Evolutionary conservation across 2,329 filamentous ascomycete species (phyloP).

Genomic region (Xylariaceae sp.): DNA sequence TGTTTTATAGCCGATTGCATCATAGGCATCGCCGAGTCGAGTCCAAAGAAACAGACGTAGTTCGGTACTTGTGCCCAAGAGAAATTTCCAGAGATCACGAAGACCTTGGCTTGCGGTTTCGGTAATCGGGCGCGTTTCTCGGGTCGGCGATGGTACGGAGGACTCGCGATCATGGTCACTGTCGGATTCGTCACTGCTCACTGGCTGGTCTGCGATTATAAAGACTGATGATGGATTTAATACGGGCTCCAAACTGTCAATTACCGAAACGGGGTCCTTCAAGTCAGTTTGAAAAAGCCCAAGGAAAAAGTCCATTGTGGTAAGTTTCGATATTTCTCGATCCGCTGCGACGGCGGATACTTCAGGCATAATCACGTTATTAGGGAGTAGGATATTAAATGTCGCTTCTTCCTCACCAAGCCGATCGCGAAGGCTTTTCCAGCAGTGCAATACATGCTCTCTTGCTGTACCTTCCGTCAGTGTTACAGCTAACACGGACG

Average conservation of each 20-base stretch:
- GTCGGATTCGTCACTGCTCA: conserved; percentile 12
- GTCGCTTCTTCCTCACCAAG: conserved; percentile 37
- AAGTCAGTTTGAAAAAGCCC: conserved; percentile 80
- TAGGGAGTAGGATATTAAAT: conserved; percentile 58
- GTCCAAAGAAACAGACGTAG: conserved; percentile 85
- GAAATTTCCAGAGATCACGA: conserved; percentile 77
- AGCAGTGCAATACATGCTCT: conserved; percentile 53
- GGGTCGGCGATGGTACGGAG: conserved; percentile 14
- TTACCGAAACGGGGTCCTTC: conserved; percentile 74
- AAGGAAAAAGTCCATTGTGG: conserved; percentile 93
- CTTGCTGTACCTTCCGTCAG: conserved; percentile 47
- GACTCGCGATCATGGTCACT: conserved; percentile 18
- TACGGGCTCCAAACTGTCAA: conserved; percentile 88
- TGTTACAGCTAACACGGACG: conserved; percentile 48
- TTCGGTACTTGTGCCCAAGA: conserved; percentile 74
- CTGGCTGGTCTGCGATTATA: conserved; percentile 25
- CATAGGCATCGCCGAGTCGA: conserved; percentile 83
- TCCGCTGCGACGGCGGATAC: conserved; percentile 80
- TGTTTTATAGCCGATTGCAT: conserved; percentile 74
- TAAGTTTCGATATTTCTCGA: conserved; percentile 84
- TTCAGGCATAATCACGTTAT: conserved; percentile 84
- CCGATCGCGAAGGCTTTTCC: conserved; percentile 52
- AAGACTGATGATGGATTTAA: conserved; percentile 64
- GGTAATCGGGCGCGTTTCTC: conserved; percentile 38
- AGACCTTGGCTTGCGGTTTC: conserved; percentile 53